Conservation (phyloP, 169 alveolate species). For the Cryptosporidium andersoni region DNA sequence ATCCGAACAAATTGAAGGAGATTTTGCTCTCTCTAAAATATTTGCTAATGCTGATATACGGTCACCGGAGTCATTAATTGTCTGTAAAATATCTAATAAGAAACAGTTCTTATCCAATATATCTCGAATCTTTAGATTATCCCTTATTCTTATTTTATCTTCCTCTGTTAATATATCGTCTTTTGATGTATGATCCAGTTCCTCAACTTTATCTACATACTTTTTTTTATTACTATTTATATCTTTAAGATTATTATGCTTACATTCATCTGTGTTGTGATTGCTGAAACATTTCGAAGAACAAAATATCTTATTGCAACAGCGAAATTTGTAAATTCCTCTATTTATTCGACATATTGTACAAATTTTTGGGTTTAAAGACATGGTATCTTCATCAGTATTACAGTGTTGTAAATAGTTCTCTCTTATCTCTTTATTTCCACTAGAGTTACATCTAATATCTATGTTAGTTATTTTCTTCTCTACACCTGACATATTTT, state of each 20-base stretch:
- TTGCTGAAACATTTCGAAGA: constrained; percentile 1
- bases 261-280: constrained; percentile 10
- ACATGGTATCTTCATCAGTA: background rate
- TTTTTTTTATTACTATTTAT: background rate
- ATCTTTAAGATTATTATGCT: background rate
- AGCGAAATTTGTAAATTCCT: constrained; percentile 17
- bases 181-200: background rate
- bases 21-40: background rate
- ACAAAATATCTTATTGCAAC: constrained; percentile 17
- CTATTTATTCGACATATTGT: background rate
- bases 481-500: no score
- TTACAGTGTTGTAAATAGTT: no score
- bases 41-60: constrained; percentile 16
- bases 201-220: background rate
- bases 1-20: background rate
- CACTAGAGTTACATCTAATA: background rate
- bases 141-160: background rate
- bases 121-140: background rate
- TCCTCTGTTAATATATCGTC: constrained; percentile 15
- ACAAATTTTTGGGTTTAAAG: background rate
- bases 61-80: background rate
- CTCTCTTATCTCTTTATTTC: background rate
- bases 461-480: background rate
- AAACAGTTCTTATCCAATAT: background rate
- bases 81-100: constrained; percentile 14